phyloP scores from a whole-genome alignment of 2,329 filamentous ascomycete species.

The Colletotrichum acutatum region DNA sequence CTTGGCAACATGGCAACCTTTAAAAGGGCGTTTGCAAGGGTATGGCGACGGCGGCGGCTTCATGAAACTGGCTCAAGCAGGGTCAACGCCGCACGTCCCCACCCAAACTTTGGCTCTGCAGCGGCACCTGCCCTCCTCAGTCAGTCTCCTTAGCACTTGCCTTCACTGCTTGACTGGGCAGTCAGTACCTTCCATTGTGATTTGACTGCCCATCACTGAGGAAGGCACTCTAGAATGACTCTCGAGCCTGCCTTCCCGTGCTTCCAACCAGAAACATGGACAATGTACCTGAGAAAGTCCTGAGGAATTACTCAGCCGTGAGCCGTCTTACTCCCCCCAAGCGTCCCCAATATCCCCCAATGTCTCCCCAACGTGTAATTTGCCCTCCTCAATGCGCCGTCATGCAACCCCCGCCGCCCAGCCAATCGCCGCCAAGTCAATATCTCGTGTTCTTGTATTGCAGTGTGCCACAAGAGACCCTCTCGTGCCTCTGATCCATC shows the following conservation, averaged over 20 bases:
- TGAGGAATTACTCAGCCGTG: conserved; percentile 15
- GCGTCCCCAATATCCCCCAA: background rate
- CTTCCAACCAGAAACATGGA: background rate
- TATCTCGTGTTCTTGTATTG: conserved; percentile 4
- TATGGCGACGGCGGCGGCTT: conserved; percentile 26
- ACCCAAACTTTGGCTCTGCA: conserved; percentile 23
- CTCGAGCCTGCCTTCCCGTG: background rate
- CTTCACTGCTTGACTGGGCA: no score
- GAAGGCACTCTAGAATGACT: background rate
- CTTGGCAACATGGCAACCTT: conserved; percentile 2
- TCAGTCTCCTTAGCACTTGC: no score
- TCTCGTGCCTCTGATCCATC: background rate
- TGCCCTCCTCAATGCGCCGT: conserved; percentile 28
- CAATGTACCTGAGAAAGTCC: conserved; percentile 13
- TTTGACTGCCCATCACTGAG: background rate
- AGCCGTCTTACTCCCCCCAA: background rate
- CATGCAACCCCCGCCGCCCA: conserved; percentile 14
- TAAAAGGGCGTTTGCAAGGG: conserved; percentile 25
- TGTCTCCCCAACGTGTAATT: conserved; percentile 21
- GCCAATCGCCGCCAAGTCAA: conserved; percentile 5
- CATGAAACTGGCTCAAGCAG: conserved; percentile 35
- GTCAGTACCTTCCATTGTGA: background rate
- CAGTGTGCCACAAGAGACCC: background rate
- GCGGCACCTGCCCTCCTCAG: background rate
- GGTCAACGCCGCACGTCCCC: conserved; percentile 20